Percentiles rank a stretch among this genome's conserved stretches.
Evolutionary conservation across 352 stramenopile species (phyloP).

Genomic region (Phytophthora foliorum): DNA sequence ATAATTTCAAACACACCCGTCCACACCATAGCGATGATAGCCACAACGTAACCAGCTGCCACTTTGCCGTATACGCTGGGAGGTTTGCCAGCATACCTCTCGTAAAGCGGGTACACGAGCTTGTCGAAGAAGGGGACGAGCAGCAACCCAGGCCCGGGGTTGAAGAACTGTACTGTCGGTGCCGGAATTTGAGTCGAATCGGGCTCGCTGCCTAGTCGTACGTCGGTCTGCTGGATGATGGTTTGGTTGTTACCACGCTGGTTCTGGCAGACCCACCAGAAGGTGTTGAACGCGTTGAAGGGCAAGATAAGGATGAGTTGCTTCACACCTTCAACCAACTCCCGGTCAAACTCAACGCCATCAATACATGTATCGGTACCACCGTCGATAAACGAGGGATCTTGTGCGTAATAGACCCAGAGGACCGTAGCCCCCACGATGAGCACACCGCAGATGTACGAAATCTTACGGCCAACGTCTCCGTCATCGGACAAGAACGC

Average conservation of each 20-base stretch:
- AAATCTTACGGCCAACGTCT: constrained; percentile 45
- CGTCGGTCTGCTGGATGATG: constrained; percentile 73
- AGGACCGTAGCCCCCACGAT: constrained; percentile 45
- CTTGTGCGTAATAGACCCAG: constrained; percentile 55
- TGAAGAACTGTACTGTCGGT: constrained; percentile 58
- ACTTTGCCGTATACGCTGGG: constrained; percentile 50
- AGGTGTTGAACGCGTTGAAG: constrained; percentile 56
- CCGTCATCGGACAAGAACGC: constrained; percentile 55
- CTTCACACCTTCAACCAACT: constrained; percentile 61
- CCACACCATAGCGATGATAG: constrained; percentile 52
- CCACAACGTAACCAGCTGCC: constrained; percentile 44
- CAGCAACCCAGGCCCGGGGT: constrained; percentile 47
- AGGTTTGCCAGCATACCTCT: constrained; percentile 43
- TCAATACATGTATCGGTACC: constrained; percentile 45
- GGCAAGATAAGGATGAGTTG: constrained; percentile 44
- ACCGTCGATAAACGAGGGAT: constrained; percentile 52
- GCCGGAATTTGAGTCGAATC: constrained; percentile 57
- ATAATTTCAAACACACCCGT: constrained; percentile 48
- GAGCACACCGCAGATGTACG: constrained; percentile 46
- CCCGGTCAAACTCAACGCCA: constrained; percentile 45
- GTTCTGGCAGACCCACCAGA: constrained; percentile 68
- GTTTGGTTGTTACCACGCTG: constrained; percentile 74
- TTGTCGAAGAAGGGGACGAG: constrained; percentile 49
- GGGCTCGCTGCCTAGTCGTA: constrained; percentile 43
- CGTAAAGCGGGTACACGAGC: constrained; percentile 53